These are phyloP conservation scores for Ambrosiella cleistominuta DNA, from an alignment of 2,329 filamentous ascomycete genomes.

Conservation along the genomic window DNA sequence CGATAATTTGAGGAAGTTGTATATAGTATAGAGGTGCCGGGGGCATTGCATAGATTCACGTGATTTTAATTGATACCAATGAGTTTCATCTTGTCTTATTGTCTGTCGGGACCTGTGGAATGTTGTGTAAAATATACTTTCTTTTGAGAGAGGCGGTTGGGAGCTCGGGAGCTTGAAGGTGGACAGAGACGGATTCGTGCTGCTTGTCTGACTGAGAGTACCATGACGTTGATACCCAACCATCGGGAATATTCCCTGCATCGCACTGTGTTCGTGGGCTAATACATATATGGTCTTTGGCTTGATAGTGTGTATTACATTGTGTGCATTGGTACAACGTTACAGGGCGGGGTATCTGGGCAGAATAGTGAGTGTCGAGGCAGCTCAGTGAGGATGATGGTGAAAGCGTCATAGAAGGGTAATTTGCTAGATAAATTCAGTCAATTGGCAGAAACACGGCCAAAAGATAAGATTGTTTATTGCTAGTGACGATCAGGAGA, in stretches of 20 bases:
- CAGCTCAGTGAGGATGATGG: neutral
- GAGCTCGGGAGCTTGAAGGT: no score
- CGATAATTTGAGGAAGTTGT: neutral
- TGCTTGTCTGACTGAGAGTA: no score
- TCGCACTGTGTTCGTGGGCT: neutral
- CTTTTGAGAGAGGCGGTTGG: neutral
- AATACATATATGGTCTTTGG: neutral
- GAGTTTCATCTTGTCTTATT: neutral
- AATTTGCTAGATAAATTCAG: no score
- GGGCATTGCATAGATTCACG: neutral
- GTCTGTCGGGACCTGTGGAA: neutral
- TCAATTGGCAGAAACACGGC: no score
- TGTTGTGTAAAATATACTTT: neutral
- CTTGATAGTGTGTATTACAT: neutral
- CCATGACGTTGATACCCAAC: neutral
- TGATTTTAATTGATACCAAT: conserved; percentile 1
- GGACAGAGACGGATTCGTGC: no score
- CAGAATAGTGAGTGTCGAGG: neutral
- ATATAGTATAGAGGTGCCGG: neutral
- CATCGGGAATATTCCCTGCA: neutral
- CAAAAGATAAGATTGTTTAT: no score
- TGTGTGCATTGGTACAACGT: neutral
- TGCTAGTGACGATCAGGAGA: no score
- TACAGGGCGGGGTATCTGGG: conserved; percentile 7
- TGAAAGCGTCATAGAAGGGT: neutral